phyloP scores from a whole-genome alignment of 208 protist species.

The Leishmania aethiopica region DNA sequence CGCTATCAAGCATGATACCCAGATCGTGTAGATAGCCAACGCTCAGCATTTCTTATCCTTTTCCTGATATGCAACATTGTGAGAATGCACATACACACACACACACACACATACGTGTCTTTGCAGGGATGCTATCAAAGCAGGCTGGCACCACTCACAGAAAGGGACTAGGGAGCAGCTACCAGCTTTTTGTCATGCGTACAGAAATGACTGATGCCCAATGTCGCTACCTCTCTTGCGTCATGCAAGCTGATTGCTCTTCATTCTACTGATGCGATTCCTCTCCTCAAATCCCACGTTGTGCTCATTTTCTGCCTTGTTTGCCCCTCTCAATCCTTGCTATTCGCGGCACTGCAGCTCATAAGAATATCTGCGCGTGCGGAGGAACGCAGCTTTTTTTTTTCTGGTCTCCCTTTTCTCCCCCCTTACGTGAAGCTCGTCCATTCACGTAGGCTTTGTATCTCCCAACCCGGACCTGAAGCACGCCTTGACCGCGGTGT shows the following conservation, averaged over 20 bases:
- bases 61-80: slow-evolving; percentile 1
- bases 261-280: background rate
- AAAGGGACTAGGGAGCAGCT: background rate
- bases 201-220: background rate
- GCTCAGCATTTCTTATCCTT: background rate
- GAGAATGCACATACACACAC: background rate
- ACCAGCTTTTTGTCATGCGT: background rate
- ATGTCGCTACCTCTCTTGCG: background rate
- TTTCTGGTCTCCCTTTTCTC: background rate
- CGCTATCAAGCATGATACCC: slow-evolving; percentile 15
- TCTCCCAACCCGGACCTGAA: background rate
- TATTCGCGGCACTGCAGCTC: slow-evolving; percentile 1
- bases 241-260: background rate
- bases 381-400: background rate
- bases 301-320: background rate
- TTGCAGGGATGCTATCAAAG: background rate
- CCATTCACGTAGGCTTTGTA: background rate
- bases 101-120: background rate
- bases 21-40: background rate
- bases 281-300: background rate
- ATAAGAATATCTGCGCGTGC: slow-evolving; percentile 5
- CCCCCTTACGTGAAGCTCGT: background rate
- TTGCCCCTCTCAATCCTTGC: background rate
- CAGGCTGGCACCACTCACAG: background rate
- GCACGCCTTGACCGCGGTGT: slow-evolving; percentile 2